Evolutionary conservation across 2,329 filamentous ascomycete genomes (phyloP).

Genomic region (Trichophyton schoenleinii): DNA sequence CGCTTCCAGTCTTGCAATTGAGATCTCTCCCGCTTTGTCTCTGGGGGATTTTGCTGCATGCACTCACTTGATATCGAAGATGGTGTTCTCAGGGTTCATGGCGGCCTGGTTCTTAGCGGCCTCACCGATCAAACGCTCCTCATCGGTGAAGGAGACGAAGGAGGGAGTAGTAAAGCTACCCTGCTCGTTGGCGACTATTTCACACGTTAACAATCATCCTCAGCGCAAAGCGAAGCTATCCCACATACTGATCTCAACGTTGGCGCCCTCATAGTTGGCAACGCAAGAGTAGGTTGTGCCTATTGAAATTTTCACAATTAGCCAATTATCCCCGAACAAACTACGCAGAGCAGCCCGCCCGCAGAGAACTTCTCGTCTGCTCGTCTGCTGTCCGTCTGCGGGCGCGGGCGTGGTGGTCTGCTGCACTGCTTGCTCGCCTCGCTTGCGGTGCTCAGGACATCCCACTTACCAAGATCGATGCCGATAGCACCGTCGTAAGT

Average conservation of each 20-base stretch:
- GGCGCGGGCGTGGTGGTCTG: background rate
- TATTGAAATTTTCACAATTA: conserved; percentile 27
- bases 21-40: background rate
- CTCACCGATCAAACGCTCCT: conserved; percentile 98
- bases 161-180: conserved; percentile 97
- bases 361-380: background rate
- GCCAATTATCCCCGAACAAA: conserved; percentile 9
- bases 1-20: background rate
- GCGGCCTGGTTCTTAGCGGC: conserved; percentile 99
- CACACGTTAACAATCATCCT: conserved; percentile 15
- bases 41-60: background rate
- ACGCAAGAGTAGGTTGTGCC: conserved; percentile 99
- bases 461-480: conserved; percentile 87
- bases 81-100: conserved; percentile 96
- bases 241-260: conserved; percentile 89
- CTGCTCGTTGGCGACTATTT: conserved; percentile 89
- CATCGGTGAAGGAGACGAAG: conserved; percentile 96
- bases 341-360: background rate
- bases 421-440: background rate
- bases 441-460: background rate
- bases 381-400: background rate
- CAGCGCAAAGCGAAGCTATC: conserved; percentile 10
- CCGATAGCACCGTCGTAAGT: conserved; percentile 99
- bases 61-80: conserved; percentile 97
- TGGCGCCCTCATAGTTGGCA: conserved; percentile 97